Evolutionary conservation across 768 basidiomycete genomes (phyloP).

Genomic region (Trichaptum fuscoviolaceum): DNA sequence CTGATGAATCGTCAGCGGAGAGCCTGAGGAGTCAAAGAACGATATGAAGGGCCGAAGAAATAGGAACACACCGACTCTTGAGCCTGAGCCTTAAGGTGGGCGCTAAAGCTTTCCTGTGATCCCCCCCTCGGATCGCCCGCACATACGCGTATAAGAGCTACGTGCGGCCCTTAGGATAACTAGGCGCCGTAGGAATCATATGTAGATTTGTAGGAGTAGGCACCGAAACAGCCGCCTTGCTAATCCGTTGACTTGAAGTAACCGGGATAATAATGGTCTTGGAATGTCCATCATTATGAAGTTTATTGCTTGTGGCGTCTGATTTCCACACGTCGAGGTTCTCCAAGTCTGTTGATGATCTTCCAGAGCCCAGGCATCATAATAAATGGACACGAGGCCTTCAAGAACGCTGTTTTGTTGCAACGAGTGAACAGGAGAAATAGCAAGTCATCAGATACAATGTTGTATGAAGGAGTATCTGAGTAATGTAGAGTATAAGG

Average conservation of each 20-base stretch:
- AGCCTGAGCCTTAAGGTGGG: neutral
- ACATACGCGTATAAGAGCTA: neutral
- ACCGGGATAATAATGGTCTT: neutral
- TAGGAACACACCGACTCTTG: neutral
- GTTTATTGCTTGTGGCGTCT: neutral
- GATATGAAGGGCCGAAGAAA: neutral
- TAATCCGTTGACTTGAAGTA: neutral
- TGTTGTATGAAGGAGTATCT: too few relatives aligned
- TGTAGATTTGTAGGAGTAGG: neutral
- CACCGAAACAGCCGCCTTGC: neutral
- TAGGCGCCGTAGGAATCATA: neutral
- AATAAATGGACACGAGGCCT: neutral
- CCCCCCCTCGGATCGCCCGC: neutral
- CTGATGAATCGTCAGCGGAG: too few relatives aligned
- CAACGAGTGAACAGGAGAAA: neutral
- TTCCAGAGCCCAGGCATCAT: neutral
- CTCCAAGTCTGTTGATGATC: neutral
- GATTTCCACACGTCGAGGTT: neutral
- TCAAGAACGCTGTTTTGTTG: neutral
- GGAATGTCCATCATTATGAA: neutral
- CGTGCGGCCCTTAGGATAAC: neutral
- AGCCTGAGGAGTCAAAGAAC: too few relatives aligned
- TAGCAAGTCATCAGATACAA: too few relatives aligned
- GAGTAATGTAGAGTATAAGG: too few relatives aligned
- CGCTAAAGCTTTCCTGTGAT: neutral